These are phyloP conservation scores for Apium graveolens DNA, from an alignment of 129 eudicot genomes.

Conservation along the genomic window DNA sequence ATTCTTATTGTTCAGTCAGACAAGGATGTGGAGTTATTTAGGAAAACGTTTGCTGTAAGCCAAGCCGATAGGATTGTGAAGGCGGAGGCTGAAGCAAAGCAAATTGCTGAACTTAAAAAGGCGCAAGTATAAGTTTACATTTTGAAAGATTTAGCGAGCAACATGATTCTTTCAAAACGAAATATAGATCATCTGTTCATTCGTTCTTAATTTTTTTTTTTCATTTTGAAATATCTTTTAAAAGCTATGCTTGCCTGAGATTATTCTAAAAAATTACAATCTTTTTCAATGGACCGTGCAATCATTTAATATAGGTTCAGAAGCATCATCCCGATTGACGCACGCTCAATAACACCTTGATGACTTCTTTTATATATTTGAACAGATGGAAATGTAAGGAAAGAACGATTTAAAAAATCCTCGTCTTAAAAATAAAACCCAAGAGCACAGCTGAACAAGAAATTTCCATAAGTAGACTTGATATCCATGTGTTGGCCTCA, in stretches of 20 bases:
- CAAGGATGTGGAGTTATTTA: conserved; percentile 61
- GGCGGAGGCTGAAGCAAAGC: conserved; percentile 85
- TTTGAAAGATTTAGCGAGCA: not conserved
- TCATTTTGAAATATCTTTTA: not conserved
- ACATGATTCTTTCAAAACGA: not conserved
- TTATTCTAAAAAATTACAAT: not conserved
- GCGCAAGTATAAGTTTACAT: conserved; percentile 60
- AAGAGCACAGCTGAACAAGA: conserved; percentile 59
- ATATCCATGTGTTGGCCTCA: conserved; percentile 93
- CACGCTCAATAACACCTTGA: not conserved
- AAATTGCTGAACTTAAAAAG: conserved; percentile 55
- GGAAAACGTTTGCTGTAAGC: conserved; percentile 92
- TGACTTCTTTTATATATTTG: not conserved
- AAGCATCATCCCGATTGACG: not conserved
- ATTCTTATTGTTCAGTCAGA: conserved; percentile 47
- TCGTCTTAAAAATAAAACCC: conserved; percentile 35
- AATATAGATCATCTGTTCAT: not conserved
- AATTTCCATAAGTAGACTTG: conserved; percentile 69
- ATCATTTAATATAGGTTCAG: not conserved
- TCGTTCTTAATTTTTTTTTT: not conserved
- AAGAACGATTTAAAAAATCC: conserved; percentile 42
- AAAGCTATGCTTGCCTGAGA: not conserved
- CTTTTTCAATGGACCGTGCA: not conserved
- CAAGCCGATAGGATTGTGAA: conserved; percentile 85
- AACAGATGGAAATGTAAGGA: conserved; percentile 50